These are phyloP conservation scores for Hypoxylon fuscum DNA, from an alignment of 495 filamentous ascomycete species.

Conservation along the genomic window DNA sequence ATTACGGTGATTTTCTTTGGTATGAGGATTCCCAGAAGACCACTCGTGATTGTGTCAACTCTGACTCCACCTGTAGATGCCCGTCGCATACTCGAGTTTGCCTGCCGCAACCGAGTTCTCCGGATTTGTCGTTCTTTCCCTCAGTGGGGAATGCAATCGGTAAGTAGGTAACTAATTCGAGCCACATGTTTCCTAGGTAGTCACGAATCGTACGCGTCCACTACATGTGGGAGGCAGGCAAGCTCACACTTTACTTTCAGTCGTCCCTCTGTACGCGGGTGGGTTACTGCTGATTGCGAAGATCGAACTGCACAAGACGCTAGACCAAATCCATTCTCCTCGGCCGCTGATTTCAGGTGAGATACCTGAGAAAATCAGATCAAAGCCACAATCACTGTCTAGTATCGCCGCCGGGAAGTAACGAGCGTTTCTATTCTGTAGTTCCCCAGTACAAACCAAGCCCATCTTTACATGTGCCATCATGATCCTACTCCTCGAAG, in stretches of 20 bases:
- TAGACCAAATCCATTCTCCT: too few relatives aligned
- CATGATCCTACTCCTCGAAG: too few relatives aligned
- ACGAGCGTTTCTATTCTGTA: too few relatives aligned
- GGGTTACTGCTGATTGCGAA: too few relatives aligned
- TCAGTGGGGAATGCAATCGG: not conserved
- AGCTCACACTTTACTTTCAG: not conserved
- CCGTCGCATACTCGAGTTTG: slow-evolving; percentile 6
- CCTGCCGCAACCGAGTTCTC: slow-evolving; percentile 2
- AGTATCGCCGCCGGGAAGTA: too few relatives aligned
- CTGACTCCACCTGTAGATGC: slow-evolving; percentile 36
- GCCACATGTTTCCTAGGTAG: not conserved
- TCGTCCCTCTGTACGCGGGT: too few relatives aligned
- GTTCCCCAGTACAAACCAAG: too few relatives aligned
- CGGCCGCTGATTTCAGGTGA: too few relatives aligned
- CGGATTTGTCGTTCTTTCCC: slow-evolving; percentile 1
- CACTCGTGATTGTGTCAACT: slow-evolving; percentile 33
- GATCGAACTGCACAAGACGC: too few relatives aligned
- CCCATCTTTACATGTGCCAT: too few relatives aligned
- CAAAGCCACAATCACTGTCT: too few relatives aligned
- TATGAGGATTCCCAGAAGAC: slow-evolving; percentile 29
- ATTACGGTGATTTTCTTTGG: slow-evolving; percentile 25
- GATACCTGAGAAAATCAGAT: too few relatives aligned
- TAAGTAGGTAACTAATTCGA: slow-evolving; percentile 7
- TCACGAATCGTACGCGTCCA: not conserved
- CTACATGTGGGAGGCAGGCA: not conserved